A percentile compares a stretch with the other conserved stretches of the same genome.
phyloP scores from a whole-genome alignment of 179 eudicot species.

The Gypsophila paniculata region DNA sequence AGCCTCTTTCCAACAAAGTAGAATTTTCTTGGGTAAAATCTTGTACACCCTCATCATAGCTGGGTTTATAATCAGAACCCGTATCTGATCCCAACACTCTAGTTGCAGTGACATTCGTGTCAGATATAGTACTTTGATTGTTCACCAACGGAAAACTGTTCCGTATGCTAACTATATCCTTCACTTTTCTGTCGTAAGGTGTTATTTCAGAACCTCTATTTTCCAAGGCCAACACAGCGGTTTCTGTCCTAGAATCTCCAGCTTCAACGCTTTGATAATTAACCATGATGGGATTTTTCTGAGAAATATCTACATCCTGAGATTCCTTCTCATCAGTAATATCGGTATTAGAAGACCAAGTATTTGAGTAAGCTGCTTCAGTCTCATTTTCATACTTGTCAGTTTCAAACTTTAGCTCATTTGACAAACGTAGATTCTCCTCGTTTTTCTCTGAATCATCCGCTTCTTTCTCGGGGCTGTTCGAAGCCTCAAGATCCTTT shows the following conservation, averaged over 20 bases:
- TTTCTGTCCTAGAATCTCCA: conserved; percentile 11
- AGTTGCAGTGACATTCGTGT: conserved; percentile 9
- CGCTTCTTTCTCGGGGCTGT: conserved; percentile 21
- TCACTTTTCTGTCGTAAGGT: conserved; percentile 18
- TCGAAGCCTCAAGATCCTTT: conserved; percentile 15
- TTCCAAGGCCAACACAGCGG: conserved; percentile 12
- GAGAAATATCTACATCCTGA: background rate
- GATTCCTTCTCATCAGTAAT: conserved; percentile 17
- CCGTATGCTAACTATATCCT: conserved; percentile 9
- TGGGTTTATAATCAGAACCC: background rate
- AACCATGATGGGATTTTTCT: conserved; percentile 10
- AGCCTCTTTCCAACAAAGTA: background rate
- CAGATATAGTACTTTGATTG: conserved; percentile 9
- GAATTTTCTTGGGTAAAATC: conserved; percentile 3
- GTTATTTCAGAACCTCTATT: conserved; percentile 16
- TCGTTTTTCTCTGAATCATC: conserved; percentile 13
- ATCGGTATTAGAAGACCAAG: too few relatives aligned
- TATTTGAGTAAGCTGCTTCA: background rate
- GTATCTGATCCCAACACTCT: conserved; percentile 8
- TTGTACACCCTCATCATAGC: conserved; percentile 18
- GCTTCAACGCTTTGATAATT: conserved; percentile 14
- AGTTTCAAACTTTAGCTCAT: conserved; percentile 7
- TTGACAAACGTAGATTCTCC: conserved; percentile 9
- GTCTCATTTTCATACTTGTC: conserved; percentile 16
- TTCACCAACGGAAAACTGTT: conserved; percentile 13